These are phyloP conservation scores for Cladorrhinum samala DNA, from an alignment of 495 filamentous ascomycete genomes.

Conservation along the genomic window DNA sequence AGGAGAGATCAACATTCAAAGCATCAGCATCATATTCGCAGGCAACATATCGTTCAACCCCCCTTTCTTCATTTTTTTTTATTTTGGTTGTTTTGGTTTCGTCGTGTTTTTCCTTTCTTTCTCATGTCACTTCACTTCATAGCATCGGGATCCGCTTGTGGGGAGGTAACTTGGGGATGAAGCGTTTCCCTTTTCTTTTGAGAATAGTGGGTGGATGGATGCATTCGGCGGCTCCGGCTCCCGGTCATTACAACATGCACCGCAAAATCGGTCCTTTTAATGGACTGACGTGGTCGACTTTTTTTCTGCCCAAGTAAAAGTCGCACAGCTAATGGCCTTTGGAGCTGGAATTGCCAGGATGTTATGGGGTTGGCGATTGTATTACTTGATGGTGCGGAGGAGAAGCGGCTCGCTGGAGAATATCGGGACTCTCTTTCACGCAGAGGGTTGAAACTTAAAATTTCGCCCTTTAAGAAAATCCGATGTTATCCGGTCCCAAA, in stretches of 20 bases:
- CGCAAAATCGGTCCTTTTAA: neutral
- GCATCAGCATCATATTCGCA: neutral
- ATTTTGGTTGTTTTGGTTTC: constrained; percentile 27
- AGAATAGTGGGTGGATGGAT: neutral
- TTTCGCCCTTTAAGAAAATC: neutral
- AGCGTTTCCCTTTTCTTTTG: constrained; percentile 15
- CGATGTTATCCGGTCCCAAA: neutral
- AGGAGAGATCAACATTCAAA: neutral
- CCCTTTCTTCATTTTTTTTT: neutral
- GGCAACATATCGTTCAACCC: neutral
- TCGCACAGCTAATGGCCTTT: neutral
- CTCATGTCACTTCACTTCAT: constrained; percentile 17
- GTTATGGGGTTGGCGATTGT: neutral
- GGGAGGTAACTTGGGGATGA: constrained; percentile 36
- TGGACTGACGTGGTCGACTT: neutral
- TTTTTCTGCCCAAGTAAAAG: neutral
- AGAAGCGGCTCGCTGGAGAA: neutral
- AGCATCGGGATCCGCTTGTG: constrained; percentile 36
- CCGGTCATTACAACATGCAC: neutral
- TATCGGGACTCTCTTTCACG: neutral
- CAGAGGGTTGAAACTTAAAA: neutral
- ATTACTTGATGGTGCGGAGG: neutral
- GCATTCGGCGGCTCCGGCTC: neutral
- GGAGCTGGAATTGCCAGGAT: neutral
- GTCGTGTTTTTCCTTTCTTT: constrained; percentile 23